Conservation (phyloP, 495 filamentous ascomycete species). For the Lasiosphaeria miniovina region DNA sequence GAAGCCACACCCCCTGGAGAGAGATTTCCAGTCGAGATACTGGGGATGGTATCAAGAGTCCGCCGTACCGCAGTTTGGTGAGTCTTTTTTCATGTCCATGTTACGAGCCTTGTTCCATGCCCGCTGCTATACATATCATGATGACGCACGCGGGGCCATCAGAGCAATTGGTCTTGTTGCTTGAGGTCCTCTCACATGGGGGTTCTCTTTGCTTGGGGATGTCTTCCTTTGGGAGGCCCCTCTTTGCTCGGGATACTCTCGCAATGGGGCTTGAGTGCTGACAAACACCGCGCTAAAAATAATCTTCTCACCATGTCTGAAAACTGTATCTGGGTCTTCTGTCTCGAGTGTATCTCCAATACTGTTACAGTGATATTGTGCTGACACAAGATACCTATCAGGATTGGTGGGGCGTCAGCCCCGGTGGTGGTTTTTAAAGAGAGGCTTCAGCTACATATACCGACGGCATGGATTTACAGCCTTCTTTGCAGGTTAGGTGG, state of each 20-base stretch:
- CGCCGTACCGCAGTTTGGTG: not conserved
- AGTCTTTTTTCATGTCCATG: constrained; percentile 1
- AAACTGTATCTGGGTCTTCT: not conserved
- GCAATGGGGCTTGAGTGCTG: constrained; percentile 34
- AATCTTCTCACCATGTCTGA: constrained; percentile 55
- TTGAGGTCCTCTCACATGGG: constrained; percentile 12
- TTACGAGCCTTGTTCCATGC: not conserved
- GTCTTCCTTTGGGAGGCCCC: constrained; percentile 11
- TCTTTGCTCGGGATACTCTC: constrained; percentile 9
- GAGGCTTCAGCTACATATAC: too few species aligned
- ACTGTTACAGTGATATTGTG: too few species aligned
- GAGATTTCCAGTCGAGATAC: not conserved
- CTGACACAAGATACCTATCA: too few species aligned
- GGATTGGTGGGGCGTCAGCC: too few species aligned
- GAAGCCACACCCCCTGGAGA: not conserved
- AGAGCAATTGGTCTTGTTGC: constrained; percentile 27
- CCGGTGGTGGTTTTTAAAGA: too few species aligned
- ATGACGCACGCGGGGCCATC: constrained; percentile 57
- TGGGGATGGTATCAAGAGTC: not conserved
- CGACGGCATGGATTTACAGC: too few species aligned
- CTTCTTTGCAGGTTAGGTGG: too few species aligned
- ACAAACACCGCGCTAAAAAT: constrained; percentile 46
- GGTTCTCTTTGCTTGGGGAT: constrained; percentile 13
- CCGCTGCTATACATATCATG: constrained; percentile 29
- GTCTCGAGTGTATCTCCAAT: too few species aligned